Base-by-base conservation (phyloP, 2,329 filamentous ascomycete species). In the Acrodontium crateriforme region DNA sequence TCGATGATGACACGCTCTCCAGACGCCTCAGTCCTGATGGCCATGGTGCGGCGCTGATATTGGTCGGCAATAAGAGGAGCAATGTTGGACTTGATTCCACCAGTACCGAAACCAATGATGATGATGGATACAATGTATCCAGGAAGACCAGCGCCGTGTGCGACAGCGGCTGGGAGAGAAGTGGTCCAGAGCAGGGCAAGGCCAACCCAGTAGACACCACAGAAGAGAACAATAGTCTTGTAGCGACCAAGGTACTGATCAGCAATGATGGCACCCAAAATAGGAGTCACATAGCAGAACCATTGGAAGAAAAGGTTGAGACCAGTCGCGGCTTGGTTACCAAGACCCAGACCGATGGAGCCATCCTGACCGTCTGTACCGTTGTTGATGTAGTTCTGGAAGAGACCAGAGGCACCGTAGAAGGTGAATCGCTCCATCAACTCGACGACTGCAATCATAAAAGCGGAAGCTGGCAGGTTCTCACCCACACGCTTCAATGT, bases 31-130 rank as follows among this genome's bases (percentile, higher is more conserved):
- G 44, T 48, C 32, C 51, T 57, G 31, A 64, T 44, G 27, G 53
- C 55, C 14, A 56, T 54, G 14, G 46, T 53, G 13, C 48, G 56
- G n/a, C 51, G 50, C 6, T 47, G 49, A 26, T 62, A 59, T 40
- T 65, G 61, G 36, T 65, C 61, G 6, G 60, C 60, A 31, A 64
- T 62, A 16, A 65, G 37, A 2, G 61, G 61, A 7, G 57, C 56
- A 23, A 85, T 78, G 46, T 85, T 85, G 38, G 75, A 70, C 61
- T 85, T 87, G 68, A 85, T 83, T 45, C 80, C 77, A 36, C 79
- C 79, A 1, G 78, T 81, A 23, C 79, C 79, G 16, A 81, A 52
- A n/a, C 76, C 77, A 47, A 83, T 69, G 45, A 83, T 65, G 24
- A 79, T 53, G 39, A 79, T 62, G 14, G 71, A 70, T 16, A 73